phyloP scores from a whole-genome alignment of 139 green algal genomes.

The Volvox africanus region DNA sequence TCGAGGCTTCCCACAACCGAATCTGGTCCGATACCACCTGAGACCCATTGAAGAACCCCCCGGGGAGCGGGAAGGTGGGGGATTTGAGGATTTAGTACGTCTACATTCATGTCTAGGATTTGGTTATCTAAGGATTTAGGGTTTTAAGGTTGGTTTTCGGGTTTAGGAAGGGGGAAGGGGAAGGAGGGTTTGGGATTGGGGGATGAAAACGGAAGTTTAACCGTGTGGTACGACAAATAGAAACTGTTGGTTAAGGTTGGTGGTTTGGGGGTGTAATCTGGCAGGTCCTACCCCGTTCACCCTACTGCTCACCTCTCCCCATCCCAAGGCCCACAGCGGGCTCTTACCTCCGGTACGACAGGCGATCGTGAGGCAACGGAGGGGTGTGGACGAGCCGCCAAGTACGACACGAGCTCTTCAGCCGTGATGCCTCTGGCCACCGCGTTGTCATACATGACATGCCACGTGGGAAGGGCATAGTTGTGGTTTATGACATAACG shows the following conservation, averaged over 20 bases:
- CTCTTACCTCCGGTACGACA: slow-evolving; percentile 75
- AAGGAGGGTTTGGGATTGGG: not conserved
- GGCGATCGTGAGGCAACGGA: slow-evolving; percentile 61
- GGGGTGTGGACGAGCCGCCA: slow-evolving; percentile 82
- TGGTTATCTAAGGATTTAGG: no score
- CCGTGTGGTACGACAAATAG: no score
- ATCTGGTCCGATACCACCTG: slow-evolving; percentile 87
- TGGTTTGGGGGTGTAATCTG: no score
- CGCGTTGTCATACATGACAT: not conserved
- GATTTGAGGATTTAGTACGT: not conserved
- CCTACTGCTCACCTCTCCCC: no score
- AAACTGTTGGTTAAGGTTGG: no score
- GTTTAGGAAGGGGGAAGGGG: no score
- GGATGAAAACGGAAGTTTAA: not conserved
- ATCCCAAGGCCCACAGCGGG: no score
- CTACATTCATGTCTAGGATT: no score
- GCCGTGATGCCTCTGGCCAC: slow-evolving; percentile 65
- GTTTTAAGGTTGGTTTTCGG: not conserved
- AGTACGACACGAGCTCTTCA: slow-evolving; percentile 78
- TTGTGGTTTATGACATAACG: no score
- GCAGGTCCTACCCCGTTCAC: no score
- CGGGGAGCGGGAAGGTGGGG: not conserved
- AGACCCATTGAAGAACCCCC: not conserved
- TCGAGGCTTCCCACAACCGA: slow-evolving; percentile 84
- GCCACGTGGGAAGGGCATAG: no score